Evolutionary conservation across 768 basidiomycete species (phyloP).

Genomic region (Pleurotus tuoliensis): DNA sequence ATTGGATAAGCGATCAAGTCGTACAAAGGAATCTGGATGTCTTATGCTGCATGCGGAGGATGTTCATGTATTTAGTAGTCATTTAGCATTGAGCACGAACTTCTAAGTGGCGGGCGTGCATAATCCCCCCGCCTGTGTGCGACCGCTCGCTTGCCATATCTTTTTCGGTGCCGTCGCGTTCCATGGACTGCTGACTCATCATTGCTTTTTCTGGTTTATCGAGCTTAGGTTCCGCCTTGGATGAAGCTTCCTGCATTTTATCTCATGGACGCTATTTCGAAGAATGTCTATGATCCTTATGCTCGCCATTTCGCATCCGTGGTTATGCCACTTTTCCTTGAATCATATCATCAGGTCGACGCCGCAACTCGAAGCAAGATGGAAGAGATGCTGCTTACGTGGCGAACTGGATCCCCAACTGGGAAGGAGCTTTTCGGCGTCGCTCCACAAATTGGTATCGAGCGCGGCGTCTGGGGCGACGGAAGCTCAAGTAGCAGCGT

Average conservation of each 20-base stretch:
- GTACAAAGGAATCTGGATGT: constrained; percentile 7
- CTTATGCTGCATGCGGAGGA: constrained; percentile 11
- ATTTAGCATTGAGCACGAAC: constrained; percentile 40
- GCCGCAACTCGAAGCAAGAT: constrained; percentile 84
- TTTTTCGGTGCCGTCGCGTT: constrained; percentile 18
- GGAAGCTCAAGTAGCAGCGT: constrained; percentile 39
- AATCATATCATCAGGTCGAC: constrained; percentile 86
- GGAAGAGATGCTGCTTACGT: constrained; percentile 96
- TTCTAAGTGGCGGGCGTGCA: constrained; percentile 3
- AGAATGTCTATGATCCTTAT: constrained; percentile 94
- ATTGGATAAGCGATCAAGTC: background rate
- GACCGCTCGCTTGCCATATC: constrained; percentile 11
- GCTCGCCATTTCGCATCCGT: constrained; percentile 79
- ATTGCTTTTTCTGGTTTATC: constrained; percentile 32
- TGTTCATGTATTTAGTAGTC: constrained; percentile 43
- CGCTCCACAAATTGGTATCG: constrained; percentile 77
- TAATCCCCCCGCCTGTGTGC: constrained; percentile 21
- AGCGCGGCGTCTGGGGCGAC: constrained; percentile 77
- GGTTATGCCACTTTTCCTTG: constrained; percentile 80
- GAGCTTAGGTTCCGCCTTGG: constrained; percentile 73
- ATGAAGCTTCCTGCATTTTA: constrained; percentile 95
- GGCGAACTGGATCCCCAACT: constrained; percentile 82
- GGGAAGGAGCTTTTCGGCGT: constrained; percentile 84
- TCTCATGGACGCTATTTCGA: constrained; percentile 93
- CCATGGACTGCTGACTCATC: constrained; percentile 72